phyloP scores from a whole-genome alignment of 805 yeast genomes.

The Teunomyces cretensis region DNA sequence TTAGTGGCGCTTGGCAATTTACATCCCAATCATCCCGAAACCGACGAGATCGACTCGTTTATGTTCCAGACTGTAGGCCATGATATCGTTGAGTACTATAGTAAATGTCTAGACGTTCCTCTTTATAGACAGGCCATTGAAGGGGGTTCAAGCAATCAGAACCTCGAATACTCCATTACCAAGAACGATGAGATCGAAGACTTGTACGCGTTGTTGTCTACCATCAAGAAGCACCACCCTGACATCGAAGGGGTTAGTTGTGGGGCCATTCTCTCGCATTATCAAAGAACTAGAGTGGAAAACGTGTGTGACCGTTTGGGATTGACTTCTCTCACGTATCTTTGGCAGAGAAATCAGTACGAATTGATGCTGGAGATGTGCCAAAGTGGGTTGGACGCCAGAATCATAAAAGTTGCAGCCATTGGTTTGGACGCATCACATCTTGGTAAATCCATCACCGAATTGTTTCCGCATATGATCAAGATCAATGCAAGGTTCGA shows the following conservation, averaged over 20 bases:
- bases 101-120: slow-evolving; percentile 75
- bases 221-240: slow-evolving; percentile 56
- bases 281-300: slow-evolving; percentile 92
- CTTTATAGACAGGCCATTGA: slow-evolving; percentile 65
- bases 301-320: slow-evolving; percentile 78
- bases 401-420: slow-evolving; percentile 91
- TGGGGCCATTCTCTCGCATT: slow-evolving; percentile 95
- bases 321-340: slow-evolving; percentile 65
- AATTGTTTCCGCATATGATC: slow-evolving; percentile 58
- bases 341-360: slow-evolving; percentile 88
- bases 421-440: slow-evolving; percentile 69
- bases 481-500: slow-evolving; percentile 65
- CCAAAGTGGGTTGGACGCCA: slow-evolving; percentile 65
- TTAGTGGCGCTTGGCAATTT: slow-evolving; percentile 82
- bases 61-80: slow-evolving; percentile 99
- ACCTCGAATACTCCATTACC: slow-evolving; percentile 68
- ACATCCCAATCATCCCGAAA: slow-evolving; percentile 49
- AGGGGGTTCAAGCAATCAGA: slow-evolving; percentile 63
- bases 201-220: slow-evolving; percentile 51
- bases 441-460: slow-evolving; percentile 65
- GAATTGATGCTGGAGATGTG: slow-evolving; percentile 84
- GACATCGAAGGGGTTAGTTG: slow-evolving; percentile 85
- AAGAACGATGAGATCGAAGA: slow-evolving; percentile 87
- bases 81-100: slow-evolving; percentile 64
- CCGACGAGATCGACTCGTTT: slow-evolving; percentile 81